Percentiles rank a stretch among this genome's conserved stretches.
These are phyloP conservation scores for Vitellaria paradoxa DNA, from an alignment of 179 eudicot genomes.

Conservation along the genomic window DNA sequence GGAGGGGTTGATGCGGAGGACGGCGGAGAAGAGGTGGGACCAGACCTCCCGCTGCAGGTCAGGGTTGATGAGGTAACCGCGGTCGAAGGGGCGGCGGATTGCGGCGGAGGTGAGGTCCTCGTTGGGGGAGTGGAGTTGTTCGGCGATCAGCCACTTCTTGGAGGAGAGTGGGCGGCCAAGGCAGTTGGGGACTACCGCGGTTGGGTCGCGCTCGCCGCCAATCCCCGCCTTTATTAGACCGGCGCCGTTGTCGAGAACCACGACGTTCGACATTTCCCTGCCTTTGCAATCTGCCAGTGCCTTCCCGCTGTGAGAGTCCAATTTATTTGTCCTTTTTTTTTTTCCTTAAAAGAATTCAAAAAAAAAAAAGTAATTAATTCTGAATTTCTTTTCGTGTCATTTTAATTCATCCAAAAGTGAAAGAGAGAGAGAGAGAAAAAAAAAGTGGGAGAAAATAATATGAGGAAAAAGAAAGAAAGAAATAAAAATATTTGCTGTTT, in stretches of 20 bases:
- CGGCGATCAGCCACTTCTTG: conserved; percentile 53
- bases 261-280: conserved; percentile 51
- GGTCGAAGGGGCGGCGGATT: conserved; percentile 86
- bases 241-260: conserved; percentile 92
- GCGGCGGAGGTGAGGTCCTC: conserved; percentile 78
- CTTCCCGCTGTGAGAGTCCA: too few species aligned
- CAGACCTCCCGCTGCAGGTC: conserved; percentile 81
- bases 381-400: too few species aligned
- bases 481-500: too few species aligned
- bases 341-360: too few species aligned
- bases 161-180: conserved; percentile 52
- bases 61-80: conserved; percentile 78
- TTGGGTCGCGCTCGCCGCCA: conserved; percentile 78
- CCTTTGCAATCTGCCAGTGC: background rate
- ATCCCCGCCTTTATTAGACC: conserved; percentile 72
- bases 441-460: too few species aligned
- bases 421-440: too few species aligned
- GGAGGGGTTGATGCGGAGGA: conserved; percentile 36
- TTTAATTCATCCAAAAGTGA: too few species aligned
- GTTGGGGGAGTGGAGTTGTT: conserved; percentile 47
- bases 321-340: too few species aligned
- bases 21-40: conserved; percentile 70
- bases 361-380: too few species aligned
- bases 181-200: conserved; percentile 68
- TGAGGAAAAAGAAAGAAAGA: too few species aligned